Evolutionary conservation across 768 basidiomycete genomes (phyloP).

Genomic region (Tremella yokohamensis): DNA sequence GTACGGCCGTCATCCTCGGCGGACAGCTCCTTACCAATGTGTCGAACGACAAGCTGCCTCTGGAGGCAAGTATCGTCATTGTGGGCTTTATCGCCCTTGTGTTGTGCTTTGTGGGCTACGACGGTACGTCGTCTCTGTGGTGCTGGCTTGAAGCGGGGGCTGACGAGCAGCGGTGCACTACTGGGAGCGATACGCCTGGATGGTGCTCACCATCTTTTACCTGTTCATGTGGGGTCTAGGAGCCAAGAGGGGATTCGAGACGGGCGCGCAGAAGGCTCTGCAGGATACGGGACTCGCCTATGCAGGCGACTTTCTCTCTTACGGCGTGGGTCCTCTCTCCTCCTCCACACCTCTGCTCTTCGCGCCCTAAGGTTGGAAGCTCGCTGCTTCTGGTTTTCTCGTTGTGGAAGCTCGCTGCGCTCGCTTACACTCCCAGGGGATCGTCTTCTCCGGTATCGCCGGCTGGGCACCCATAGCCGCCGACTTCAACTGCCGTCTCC

Average conservation of each 20-base stretch:
- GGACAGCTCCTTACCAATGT: slow-evolving; percentile 57
- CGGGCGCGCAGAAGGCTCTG: slow-evolving; percentile 53
- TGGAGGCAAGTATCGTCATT: slow-evolving; percentile 58
- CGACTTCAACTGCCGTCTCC: slow-evolving; percentile 59
- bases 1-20: slow-evolving; percentile 58
- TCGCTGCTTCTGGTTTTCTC: no score
- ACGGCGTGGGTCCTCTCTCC: slow-evolving; percentile 51
- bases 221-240: slow-evolving; percentile 59
- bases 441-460: slow-evolving; percentile 57
- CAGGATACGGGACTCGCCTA: slow-evolving; percentile 56
- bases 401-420: no score
- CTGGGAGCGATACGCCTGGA: slow-evolving; percentile 60
- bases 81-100: slow-evolving; percentile 32
- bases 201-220: slow-evolving; percentile 55
- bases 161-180: slow-evolving; percentile 46
- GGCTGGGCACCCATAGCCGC: slow-evolving; percentile 60
- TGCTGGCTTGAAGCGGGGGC: slow-evolving; percentile 45
- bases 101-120: slow-evolving; percentile 36
- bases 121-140: slow-evolving; percentile 2
- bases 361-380: not conserved
- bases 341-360: not conserved
- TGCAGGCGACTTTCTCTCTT: slow-evolving; percentile 57
- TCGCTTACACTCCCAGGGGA: slow-evolving; percentile 23
- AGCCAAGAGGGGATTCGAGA: slow-evolving; percentile 55
- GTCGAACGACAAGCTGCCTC: slow-evolving; percentile 55